Evolutionary conservation across 495 filamentous ascomycete genomes (phyloP).

Genomic region (Trichoderma virens): DNA sequence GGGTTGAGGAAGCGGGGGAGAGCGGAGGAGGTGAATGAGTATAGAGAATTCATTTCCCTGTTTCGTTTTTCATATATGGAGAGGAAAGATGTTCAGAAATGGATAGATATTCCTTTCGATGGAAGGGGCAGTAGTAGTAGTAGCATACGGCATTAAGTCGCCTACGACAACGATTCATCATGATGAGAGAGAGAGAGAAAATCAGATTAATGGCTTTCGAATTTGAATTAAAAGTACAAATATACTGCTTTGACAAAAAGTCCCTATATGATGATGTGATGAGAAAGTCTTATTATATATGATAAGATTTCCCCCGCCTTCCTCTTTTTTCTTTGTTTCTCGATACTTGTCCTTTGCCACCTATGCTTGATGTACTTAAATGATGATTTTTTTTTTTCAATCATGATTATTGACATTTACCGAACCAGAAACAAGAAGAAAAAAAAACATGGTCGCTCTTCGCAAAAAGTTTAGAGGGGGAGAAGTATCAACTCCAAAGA

Average conservation of each 20-base stretch:
- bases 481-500: conserved; percentile 4
- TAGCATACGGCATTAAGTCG: not conserved
- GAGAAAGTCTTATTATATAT: not conserved
- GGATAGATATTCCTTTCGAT: too few species aligned
- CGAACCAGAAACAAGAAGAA: not conserved
- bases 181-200: not conserved
- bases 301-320: not conserved
- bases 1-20: not conserved
- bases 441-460: conserved; percentile 7
- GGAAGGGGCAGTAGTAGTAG: not conserved
- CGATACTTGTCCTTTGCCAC: not conserved
- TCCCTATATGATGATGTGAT: not conserved
- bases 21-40: not conserved
- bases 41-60: not conserved
- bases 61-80: not conserved
- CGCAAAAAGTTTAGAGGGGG: not conserved
- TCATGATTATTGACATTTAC: conserved; percentile 6
- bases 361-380: not conserved
- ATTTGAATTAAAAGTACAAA: conserved; percentile 1
- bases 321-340: not conserved
- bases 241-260: not conserved
- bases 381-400: not conserved
- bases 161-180: not conserved
- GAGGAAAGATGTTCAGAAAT: not conserved
- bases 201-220: not conserved